Conservation (phyloP, 73 alveolate genomes). For the Durusdinium trenchii region DNA sequence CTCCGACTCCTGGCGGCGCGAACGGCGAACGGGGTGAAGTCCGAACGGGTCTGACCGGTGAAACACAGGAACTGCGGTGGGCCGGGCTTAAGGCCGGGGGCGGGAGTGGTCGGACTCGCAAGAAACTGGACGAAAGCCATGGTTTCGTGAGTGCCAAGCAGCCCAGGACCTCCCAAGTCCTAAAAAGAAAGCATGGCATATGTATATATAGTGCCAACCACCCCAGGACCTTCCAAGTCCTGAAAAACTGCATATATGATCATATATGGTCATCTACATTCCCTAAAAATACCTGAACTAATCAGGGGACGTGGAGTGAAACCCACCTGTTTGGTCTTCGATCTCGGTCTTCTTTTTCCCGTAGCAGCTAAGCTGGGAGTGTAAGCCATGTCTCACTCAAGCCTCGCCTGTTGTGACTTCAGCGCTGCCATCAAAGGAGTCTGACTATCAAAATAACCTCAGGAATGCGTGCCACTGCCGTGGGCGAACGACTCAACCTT, state of each 20-base stretch:
- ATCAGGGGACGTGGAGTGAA: not conserved
- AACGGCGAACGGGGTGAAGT: not conserved
- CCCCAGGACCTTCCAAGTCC: no score
- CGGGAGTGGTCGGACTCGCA: no score
- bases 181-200: no score
- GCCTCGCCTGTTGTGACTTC: conserved; percentile 79
- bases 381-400: no score
- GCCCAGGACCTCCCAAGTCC: no score
- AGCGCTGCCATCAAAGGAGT: conserved; percentile 75
- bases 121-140: no score
- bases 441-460: conserved; percentile 74
- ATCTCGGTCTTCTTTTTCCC: not conserved
- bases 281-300: not conserved
- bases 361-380: no score
- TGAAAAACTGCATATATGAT: no score
- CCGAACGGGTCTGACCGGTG: not conserved
- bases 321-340: not conserved
- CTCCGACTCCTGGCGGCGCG: not conserved
- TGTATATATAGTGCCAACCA: no score
- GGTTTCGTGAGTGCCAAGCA: no score
- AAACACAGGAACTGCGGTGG: not conserved
- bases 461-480: not conserved
- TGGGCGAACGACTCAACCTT: no score
- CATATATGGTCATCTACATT: not conserved
- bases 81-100: no score